Conservation (phyloP, 2,329 filamentous ascomycete genomes). For the Scopulariopsis brevicaulis region DNA sequence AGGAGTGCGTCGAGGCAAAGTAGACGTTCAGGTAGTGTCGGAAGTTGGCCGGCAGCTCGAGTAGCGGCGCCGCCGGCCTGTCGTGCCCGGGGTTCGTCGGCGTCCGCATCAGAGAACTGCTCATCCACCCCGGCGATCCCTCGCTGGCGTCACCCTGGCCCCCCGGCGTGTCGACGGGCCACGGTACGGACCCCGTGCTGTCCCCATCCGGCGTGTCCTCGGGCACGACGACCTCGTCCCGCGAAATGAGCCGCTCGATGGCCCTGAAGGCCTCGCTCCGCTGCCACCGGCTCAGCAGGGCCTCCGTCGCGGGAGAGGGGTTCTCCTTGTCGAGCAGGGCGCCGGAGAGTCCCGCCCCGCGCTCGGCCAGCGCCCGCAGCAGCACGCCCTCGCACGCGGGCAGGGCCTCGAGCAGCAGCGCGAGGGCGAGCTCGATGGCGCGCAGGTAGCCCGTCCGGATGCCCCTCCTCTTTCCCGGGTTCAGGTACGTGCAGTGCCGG, state of each 20-base stretch:
- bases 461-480: conserved; percentile 64
- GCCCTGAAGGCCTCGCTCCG: conserved; percentile 50
- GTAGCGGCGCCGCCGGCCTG: neutral
- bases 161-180: conserved; percentile 5
- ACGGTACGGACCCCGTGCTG: conserved; percentile 17
- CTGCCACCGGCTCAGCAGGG: conserved; percentile 50
- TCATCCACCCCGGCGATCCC: neutral
- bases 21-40: conserved; percentile 59
- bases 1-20: conserved; percentile 64
- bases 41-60: conserved; percentile 37
- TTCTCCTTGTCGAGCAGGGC: conserved; percentile 37
- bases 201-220: conserved; percentile 16
- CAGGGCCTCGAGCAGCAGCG: conserved; percentile 53
- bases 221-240: conserved; percentile 19
- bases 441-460: conserved; percentile 73
- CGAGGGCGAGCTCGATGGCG: conserved; percentile 57
- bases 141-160: neutral
- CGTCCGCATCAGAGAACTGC: neutral
- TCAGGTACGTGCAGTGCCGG: conserved; percentile 59
- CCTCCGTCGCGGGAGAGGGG: conserved; percentile 34
- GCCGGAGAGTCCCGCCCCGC: conserved; percentile 22
- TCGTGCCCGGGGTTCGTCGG: neutral
- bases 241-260: conserved; percentile 50
- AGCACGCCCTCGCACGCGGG: conserved; percentile 48
- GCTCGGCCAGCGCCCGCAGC: conserved; percentile 36